phyloP scores from a whole-genome alignment of 2,329 filamentous ascomycete species.

The Penicillium olsonii region DNA sequence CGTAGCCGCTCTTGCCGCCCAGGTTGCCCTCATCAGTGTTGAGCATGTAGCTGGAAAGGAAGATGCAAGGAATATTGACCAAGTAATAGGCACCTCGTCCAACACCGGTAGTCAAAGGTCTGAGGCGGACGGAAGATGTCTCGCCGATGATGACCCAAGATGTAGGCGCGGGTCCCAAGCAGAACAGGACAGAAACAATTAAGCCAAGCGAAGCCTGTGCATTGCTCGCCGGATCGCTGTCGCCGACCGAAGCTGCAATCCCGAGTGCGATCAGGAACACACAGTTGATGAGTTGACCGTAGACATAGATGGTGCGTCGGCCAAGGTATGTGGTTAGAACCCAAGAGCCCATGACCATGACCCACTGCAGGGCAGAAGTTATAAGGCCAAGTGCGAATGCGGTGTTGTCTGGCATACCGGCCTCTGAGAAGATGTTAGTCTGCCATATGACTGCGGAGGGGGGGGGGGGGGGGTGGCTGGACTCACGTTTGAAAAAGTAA shows the following conservation, averaged over 20 bases:
- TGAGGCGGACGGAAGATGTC: constrained; percentile 65
- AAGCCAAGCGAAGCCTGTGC: constrained; percentile 65
- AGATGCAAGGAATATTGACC: constrained; percentile 67
- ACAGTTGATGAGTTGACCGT: constrained; percentile 58
- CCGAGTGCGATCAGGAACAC: constrained; percentile 60
- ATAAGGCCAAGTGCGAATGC: constrained; percentile 66
- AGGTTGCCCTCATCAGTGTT: constrained; percentile 52
- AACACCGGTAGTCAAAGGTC: constrained; percentile 66
- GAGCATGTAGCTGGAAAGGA: constrained; percentile 62
- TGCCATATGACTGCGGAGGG: constrained; percentile 18
- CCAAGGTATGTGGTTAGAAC: constrained; percentile 65
- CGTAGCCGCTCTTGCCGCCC: constrained; percentile 60
- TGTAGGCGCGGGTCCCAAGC: constrained; percentile 62
- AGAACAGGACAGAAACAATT: constrained; percentile 67
- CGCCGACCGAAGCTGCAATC: constrained; percentile 57
- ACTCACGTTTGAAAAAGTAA: constrained; percentile 56
- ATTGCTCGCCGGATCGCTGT: constrained; percentile 43
- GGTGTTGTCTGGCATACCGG: constrained; percentile 56
- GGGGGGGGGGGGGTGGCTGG: constrained; percentile 15
- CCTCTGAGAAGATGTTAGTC: constrained; percentile 53
- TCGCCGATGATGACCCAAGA: constrained; percentile 70
- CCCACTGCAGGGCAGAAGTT: constrained; percentile 62
- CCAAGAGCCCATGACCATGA: constrained; percentile 69
- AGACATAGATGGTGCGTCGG: constrained; percentile 66
- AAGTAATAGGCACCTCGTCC: constrained; percentile 66